Evolutionary conservation across 2,329 filamentous ascomycete species (phyloP).

Genomic region (Cyphellophora attinorum): DNA sequence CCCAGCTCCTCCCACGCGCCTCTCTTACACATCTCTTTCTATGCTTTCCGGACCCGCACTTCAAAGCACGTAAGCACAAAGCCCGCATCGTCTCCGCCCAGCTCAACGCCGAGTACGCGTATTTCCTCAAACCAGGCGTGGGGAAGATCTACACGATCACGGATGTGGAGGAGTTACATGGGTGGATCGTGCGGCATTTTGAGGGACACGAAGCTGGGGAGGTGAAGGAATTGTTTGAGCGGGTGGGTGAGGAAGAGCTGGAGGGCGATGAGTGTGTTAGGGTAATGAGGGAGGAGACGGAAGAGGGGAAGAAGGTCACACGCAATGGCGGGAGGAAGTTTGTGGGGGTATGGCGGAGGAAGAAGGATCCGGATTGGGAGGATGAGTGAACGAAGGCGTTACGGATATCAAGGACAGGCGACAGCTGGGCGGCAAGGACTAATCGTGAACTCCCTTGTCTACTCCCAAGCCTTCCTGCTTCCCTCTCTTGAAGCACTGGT

Average conservation of each 20-base stretch:
- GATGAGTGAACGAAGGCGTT: background rate
- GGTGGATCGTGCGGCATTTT: conserved; percentile 37
- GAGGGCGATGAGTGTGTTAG: conserved; percentile 50
- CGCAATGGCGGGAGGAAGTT: conserved; percentile 86
- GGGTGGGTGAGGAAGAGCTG: conserved; percentile 50
- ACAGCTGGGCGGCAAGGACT: no score
- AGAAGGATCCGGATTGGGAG: conserved; percentile 68
- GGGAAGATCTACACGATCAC: conserved; percentile 94
- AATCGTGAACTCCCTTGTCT: no score
- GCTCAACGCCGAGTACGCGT: conserved; percentile 88
- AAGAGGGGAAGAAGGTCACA: conserved; percentile 94
- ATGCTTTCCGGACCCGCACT: conserved; percentile 97
- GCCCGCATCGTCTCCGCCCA: conserved; percentile 84
- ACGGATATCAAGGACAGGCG: no score
- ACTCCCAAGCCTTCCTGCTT: no score
- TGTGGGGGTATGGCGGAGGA: conserved; percentile 75
- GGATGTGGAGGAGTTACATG: conserved; percentile 87
- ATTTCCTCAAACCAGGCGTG: conserved; percentile 62
- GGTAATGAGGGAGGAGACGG: conserved; percentile 66
- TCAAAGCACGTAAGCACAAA: conserved; percentile 96
- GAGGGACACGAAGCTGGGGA: conserved; percentile 51
- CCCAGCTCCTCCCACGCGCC: conserved; percentile 79
- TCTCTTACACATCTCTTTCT: conserved; percentile 91
- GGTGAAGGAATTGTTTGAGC: conserved; percentile 74
- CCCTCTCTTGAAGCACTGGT: no score